Percentiles rank a stretch among this genome's conserved stretches.
Conservation (phyloP, 1,284 basidiomycete species). For the Jaminaea rosea region DNA sequence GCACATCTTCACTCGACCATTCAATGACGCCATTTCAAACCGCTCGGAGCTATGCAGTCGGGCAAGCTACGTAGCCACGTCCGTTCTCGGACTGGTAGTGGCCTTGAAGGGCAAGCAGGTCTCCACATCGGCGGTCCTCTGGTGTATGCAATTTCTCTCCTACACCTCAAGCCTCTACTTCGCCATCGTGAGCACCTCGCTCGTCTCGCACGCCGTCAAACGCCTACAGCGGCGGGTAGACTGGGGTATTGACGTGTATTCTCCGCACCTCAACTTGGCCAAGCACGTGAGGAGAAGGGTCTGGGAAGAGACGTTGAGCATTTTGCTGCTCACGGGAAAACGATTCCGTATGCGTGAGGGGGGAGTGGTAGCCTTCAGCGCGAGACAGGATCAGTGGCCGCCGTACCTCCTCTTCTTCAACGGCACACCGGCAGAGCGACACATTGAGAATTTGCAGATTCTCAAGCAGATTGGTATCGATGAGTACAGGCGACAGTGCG, state of each 20-base stretch:
- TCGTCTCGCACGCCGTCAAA: slow-evolving; percentile 43
- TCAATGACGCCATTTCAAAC: slow-evolving; percentile 65
- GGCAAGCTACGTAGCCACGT: slow-evolving; percentile 61
- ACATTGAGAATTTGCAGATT: slow-evolving; percentile 72
- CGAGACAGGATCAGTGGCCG: slow-evolving; percentile 59
- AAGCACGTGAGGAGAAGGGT: slow-evolving; percentile 63
- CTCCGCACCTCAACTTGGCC: slow-evolving; percentile 62
- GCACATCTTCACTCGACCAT: slow-evolving; percentile 60
- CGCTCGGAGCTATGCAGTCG: slow-evolving; percentile 65
- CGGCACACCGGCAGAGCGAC: slow-evolving; percentile 64
- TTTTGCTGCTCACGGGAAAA: slow-evolving; percentile 58
- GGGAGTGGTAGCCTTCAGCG: slow-evolving; percentile 58
- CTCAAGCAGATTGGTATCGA: slow-evolving; percentile 27
- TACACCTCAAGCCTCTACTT: slow-evolving; percentile 39
- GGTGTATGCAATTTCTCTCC: slow-evolving; percentile 21
- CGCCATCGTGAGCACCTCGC: slow-evolving; percentile 20
- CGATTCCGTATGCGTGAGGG: slow-evolving; percentile 58
- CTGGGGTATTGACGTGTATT: slow-evolving; percentile 72
- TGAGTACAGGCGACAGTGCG: slow-evolving; percentile 14
- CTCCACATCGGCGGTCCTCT: slow-evolving; percentile 32
- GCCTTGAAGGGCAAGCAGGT: slow-evolving; percentile 34
- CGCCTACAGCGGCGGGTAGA: slow-evolving; percentile 60
- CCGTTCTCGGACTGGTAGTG: slow-evolving; percentile 56
- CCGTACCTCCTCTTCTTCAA: slow-evolving; percentile 64
- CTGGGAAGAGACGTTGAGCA: slow-evolving; percentile 72